Evolutionary conservation across 2,329 filamentous ascomycete species (phyloP), one percentile per base, ranked within the genome.

Genomic region (Phaeomoniella chlamydospora): DNA sequence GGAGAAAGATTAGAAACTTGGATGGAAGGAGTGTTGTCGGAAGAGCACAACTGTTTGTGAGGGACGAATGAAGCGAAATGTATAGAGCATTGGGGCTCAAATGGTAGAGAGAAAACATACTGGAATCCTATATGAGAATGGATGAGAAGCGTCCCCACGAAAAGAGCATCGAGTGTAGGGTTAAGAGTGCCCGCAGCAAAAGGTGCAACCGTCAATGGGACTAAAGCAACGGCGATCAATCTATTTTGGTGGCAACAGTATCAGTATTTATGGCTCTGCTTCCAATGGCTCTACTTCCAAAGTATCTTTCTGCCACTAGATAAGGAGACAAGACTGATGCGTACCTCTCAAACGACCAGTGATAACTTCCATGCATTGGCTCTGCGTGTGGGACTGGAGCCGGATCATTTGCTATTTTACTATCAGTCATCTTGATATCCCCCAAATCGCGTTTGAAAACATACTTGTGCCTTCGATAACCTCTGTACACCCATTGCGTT

Each of bases 51-150:
- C n/a, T n/a, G n/a, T n/a, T n/a, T n/a, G n/a, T n/a, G n/a, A n/a
- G n/a, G n/a, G n/a, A n/a, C n/a, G n/a, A n/a, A n/a, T n/a, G n/a
- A n/a, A n/a, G n/a, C n/a, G n/a, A n/a, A n/a, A n/a, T n/a, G n/a
- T n/a, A n/a, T n/a, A n/a, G n/a, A n/a, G n/a, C n/a, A n/a, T n/a
- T n/a, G n/a, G n/a, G n/a, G n/a, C n/a, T n/a, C n/a, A n/a, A n/a
- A n/a, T n/a, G n/a, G n/a, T n/a, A n/a, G n/a, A n/a, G n/a, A n/a
- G n/a, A n/a, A n/a, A n/a, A n/a, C 70, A 38, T 68, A 79, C 72
- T 94, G 77, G 66, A 98, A 92, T 52, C 90, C 90, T 55, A 94
- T 80, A 67, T 96, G 88, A 40, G 85, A 90, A 73, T 98, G 90
- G 49, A 96, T 68, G 45, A 98, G 74, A 47, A 94, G 63, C 34